These are phyloP conservation scores for Paecilomyces variotii DNA, from an alignment of 2,329 filamentous ascomycete species.

Conservation along the genomic window DNA sequence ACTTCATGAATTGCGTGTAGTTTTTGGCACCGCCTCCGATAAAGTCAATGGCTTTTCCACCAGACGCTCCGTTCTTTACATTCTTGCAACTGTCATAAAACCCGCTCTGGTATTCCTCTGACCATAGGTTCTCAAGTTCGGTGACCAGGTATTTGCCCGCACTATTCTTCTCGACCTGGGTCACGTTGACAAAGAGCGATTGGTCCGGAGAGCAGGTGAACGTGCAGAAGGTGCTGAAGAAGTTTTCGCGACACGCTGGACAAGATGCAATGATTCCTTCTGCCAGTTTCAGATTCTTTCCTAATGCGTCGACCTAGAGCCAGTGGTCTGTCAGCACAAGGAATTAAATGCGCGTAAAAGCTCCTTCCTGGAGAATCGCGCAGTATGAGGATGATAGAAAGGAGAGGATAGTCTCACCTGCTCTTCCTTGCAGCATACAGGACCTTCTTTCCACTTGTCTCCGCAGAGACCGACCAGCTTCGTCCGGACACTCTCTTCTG, in stretches of 20 bases:
- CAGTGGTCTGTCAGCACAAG: constrained; percentile 9
- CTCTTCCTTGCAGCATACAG: constrained; percentile 75
- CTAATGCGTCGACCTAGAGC: constrained; percentile 64
- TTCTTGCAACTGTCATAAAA: constrained; percentile 98
- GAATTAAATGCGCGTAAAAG: not conserved
- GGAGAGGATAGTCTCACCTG: constrained; percentile 46
- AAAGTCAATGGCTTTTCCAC: constrained; percentile 87
- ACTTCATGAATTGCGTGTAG: constrained; percentile 78
- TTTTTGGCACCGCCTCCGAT: constrained; percentile 94
- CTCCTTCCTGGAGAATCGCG: not conserved
- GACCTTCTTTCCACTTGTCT: constrained; percentile 70
- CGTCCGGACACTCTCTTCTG: constrained; percentile 61
- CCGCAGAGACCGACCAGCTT: constrained; percentile 83
- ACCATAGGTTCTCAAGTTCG: constrained; percentile 83
- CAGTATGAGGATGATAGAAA: not conserved
- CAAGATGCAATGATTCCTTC: constrained; percentile 87
- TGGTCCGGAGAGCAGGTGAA: constrained; percentile 98
- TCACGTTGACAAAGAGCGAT: constrained; percentile 90
- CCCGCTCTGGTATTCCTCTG: constrained; percentile 71
- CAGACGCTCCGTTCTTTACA: constrained; percentile 94
- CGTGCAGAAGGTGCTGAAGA: constrained; percentile 96
- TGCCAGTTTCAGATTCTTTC: constrained; percentile 76
- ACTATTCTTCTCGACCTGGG: constrained; percentile 53
- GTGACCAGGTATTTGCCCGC: constrained; percentile 60
- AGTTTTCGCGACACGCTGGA: constrained; percentile 95